phyloP scores from a whole-genome alignment of 2,329 filamentous ascomycete genomes.

The Penicillium sp. region DNA sequence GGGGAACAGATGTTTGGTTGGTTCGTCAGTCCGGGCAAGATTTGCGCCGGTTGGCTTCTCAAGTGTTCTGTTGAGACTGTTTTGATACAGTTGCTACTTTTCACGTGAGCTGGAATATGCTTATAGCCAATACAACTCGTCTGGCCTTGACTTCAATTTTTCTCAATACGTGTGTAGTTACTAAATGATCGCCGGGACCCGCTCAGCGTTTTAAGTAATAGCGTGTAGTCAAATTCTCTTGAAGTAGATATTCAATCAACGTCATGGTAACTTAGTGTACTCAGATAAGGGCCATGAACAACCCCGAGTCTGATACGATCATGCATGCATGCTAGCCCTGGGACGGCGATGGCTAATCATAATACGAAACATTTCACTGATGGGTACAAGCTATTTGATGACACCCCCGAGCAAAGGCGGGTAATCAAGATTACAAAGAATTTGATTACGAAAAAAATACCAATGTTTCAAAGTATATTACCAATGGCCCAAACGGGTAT shows the following conservation, averaged over 20 bases:
- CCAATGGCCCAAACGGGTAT: slow-evolving; percentile 22
- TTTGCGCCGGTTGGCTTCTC: slow-evolving; percentile 28
- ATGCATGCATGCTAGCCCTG: background rate
- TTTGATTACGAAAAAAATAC: background rate
- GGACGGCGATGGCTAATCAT: background rate
- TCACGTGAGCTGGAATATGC: slow-evolving; percentile 34
- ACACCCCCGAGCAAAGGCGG: background rate
- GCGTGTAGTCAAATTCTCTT: slow-evolving; percentile 6
- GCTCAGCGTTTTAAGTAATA: slow-evolving; percentile 1
- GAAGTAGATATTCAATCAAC: background rate
- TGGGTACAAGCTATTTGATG: background rate
- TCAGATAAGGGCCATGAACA: background rate
- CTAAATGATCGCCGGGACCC: background rate
- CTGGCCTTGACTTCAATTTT: slow-evolving; percentile 26
- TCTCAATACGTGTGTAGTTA: background rate
- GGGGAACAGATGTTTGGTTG: slow-evolving; percentile 53
- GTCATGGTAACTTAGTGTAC: background rate
- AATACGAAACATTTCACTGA: background rate
- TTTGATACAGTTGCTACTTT: slow-evolving; percentile 39
- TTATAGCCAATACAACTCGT: slow-evolving; percentile 37
- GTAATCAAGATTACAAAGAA: background rate
- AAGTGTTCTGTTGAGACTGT: slow-evolving; percentile 32
- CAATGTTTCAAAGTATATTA: slow-evolving; percentile 7
- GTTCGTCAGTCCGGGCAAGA: slow-evolving; percentile 30
- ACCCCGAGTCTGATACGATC: background rate